Evolutionary conservation across 164 flowering plant genomes (phyloP), one percentile per base, ranked within the genome.

Genomic region (Macadamia tetraphylla): DNA sequence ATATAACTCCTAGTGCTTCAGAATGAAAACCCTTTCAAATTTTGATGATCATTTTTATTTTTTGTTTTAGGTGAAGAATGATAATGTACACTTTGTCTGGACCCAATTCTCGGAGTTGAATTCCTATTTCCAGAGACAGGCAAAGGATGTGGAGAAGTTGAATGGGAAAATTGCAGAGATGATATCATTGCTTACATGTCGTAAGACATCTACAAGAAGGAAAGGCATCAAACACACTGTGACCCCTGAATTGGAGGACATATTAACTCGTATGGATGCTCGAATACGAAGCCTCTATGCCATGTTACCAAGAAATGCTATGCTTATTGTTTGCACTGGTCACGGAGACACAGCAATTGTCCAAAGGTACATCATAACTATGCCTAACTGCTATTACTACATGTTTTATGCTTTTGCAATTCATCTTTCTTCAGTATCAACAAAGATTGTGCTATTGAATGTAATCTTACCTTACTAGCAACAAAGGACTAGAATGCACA

Each of bases 301-400:
- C n/a, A 70, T 75, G n/a, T 79, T 95, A 71, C 97, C 98, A 2
- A 65, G 72, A 7, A 95, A 95, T 76, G 60, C 91, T 29, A 88
- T 95, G 99, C 79, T 95, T 52, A 84, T 95, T 68, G 73, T 89
- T 46, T 95, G 90, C 77, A 91, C 97, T 6, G 99, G 99, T 68
- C 99, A 92, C 75, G 99, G 99, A 65, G 88, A 95, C 79, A 89
- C 85, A 64, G 88, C 92, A 66, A 71, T 81, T 56, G 86, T 91
- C 31, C 91, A 80, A 23, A 89, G 96, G 99, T 95, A 80, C 1
- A 67, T 63, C 3, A 48, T 64, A 10, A 9, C 61, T 40, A 46
- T 29, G 35, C 58, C 61, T 30, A 58, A 17, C 15, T 29, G 53
- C 13, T 40, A n/a, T 9, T 62, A 12, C 17, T 62, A 3, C n/a